Percentiles rank a stretch among this genome's conserved stretches.
These are phyloP conservation scores for Ceratobasidium sp. DNA, from an alignment of 1,284 basidiomycete species.

Conservation along the genomic window DNA sequence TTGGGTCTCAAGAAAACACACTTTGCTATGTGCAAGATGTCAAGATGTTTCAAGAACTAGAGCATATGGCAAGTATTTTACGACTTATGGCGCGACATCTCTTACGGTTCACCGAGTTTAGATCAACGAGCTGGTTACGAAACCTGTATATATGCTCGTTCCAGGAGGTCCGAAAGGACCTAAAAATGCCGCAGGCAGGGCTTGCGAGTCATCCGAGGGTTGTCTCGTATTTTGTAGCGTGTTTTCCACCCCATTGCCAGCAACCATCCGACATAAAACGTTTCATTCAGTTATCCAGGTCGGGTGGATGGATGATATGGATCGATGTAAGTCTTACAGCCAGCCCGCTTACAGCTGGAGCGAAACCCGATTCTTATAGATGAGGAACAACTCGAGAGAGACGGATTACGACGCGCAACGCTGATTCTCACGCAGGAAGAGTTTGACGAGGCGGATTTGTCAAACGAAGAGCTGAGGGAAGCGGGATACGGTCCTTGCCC, in stretches of 20 bases:
- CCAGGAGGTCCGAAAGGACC: neutral
- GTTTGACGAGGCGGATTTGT: neutral
- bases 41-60: neutral
- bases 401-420: neutral
- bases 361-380: neutral
- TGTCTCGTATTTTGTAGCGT: slow-evolving; percentile 4
- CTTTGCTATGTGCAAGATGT: slow-evolving; percentile 17
- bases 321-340: neutral
- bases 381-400: neutral
- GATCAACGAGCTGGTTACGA: neutral
- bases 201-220: neutral
- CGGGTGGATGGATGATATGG: neutral
- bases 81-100: neutral
- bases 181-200: neutral
- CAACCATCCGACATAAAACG: neutral
- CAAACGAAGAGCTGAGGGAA: neutral
- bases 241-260: neutral
- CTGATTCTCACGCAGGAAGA: slow-evolving; percentile 4
- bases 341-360: neutral
- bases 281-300: slow-evolving; percentile 6
- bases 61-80: neutral
- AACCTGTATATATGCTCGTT: neutral
- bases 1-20: neutral
- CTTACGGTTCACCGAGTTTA: neutral
- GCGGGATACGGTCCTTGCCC: neutral